These are phyloP conservation scores for Naegleria lovaniensis DNA, from an alignment of 208 protist genomes.

Conservation along the genomic window DNA sequence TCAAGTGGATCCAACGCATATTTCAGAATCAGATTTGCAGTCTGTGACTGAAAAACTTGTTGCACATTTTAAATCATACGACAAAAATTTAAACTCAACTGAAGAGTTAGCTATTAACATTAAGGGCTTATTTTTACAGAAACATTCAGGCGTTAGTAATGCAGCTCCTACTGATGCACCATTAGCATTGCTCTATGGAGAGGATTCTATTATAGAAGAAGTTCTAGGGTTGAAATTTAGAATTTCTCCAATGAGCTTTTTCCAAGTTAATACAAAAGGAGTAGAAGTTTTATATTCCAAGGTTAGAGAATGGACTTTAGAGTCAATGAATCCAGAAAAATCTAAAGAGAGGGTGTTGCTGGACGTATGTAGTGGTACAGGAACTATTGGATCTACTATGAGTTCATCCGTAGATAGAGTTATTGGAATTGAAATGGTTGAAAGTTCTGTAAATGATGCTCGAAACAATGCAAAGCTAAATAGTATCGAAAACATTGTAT, in stretches of 20 bases:
- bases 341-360: slow-evolving; percentile 63
- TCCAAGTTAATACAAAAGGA: slow-evolving; percentile 86
- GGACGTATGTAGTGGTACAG: slow-evolving; percentile 89
- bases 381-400: slow-evolving; percentile 82
- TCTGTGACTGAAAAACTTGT: background rate
- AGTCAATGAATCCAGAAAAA: slow-evolving; percentile 29
- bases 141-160: slow-evolving; percentile 16
- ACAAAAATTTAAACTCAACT: background rate
- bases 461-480: slow-evolving; percentile 71
- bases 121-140: slow-evolving; percentile 14
- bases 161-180: slow-evolving; percentile 11
- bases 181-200: slow-evolving; percentile 5
- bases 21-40: slow-evolving; percentile 27
- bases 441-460: slow-evolving; percentile 73
- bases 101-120: background rate
- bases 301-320: slow-evolving; percentile 14
- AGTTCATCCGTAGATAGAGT: slow-evolving; percentile 66
- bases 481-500: slow-evolving; percentile 70
- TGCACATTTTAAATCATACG: background rate
- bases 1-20: slow-evolving; percentile 38
- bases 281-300: slow-evolving; percentile 72
- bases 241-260: slow-evolving; percentile 82
- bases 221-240: slow-evolving; percentile 64
- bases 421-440: slow-evolving; percentile 83
- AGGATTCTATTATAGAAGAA: background rate